Base-by-base conservation (phyloP, 2,329 filamentous ascomycete genomes). In the Colletotrichum sp. region DNA sequence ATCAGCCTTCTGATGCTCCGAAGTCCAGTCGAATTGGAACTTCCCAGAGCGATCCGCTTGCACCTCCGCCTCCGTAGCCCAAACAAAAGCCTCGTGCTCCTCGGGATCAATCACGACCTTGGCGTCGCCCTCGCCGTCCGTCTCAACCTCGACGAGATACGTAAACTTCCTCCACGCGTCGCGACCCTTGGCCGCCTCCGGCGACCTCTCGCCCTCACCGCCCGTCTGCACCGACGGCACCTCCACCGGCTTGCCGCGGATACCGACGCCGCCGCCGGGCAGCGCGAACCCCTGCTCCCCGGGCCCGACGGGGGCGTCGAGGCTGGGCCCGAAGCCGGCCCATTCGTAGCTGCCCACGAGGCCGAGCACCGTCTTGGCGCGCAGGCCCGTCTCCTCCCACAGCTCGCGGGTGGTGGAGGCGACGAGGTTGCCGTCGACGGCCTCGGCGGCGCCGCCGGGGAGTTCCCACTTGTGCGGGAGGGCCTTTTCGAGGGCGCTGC, bases 321-420 rank as follows among this genome's bases (percentile, higher is more conserved):
- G 78, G 44, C 73, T 44, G 4, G 63, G 28, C 12, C 74, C 71
- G 59, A 36, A 18, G 6, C 75, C 76, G 16, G 62, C 52, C 77
- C 77, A 78, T n/a, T 75, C 48, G 55, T 78, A 78, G 15, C 48
- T 32, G 5, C 80, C 76, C 9, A 89, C 85, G 52, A 87, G 81
- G 18, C 86, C 84, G 6, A 85, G 78, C 52, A 90, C 81, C 10
- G 81, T 80, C 15, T 79, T 84, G 6, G 88, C 85, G 66, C 82
- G 82, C 18, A 90, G 81, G 0, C 88, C 89, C 1, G 86, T 86
- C 77, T 91, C 89, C 79, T 91, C 89, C 63, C 85, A 84, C 18
- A 90, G 80, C 76, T 90, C 89, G 18, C 89, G 85, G 18, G 83
- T 87, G 12, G 86, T 85, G 3, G 84, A 86, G 57, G 88, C 85